Conservation (phyloP, 495 filamentous ascomycete genomes). For the Penicillium bovifimosum region DNA sequence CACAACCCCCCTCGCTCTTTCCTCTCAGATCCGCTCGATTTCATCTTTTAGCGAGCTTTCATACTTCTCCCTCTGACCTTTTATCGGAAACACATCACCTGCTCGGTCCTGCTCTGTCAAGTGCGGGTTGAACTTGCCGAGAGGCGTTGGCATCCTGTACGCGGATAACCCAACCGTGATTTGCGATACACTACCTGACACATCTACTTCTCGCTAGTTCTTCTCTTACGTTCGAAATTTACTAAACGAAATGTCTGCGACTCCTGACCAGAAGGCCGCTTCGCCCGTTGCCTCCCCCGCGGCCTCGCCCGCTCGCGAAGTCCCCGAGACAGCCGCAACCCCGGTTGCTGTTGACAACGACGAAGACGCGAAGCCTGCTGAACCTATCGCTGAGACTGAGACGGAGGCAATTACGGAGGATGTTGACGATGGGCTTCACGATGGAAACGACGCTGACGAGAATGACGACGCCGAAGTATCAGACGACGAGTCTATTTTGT, state of each 20-base stretch:
- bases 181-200: slow-evolving; percentile 3
- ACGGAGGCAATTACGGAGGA: slow-evolving; percentile 4
- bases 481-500: slow-evolving; percentile 80
- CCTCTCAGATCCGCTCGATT: not conserved
- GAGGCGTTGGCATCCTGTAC: slow-evolving; percentile 8
- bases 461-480: slow-evolving; percentile 46
- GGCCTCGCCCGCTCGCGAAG: slow-evolving; percentile 17
- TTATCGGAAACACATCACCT: not conserved
- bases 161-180: slow-evolving; percentile 15
- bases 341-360: slow-evolving; percentile 27
- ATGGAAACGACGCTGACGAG: slow-evolving; percentile 14
- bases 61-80: not conserved
- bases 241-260: slow-evolving; percentile 34
- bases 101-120: not conserved
- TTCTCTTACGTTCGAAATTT: not conserved
- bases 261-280: slow-evolving; percentile 28
- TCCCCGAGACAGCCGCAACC: slow-evolving; percentile 20
- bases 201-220: not conserved
- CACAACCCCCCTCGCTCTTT: slow-evolving; percentile 8
- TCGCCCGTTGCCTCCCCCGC: slow-evolving; percentile 23
- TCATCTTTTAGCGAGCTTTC: not conserved
- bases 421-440: slow-evolving; percentile 8
- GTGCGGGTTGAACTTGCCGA: slow-evolving; percentile 2
- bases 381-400: slow-evolving; percentile 13
- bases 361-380: slow-evolving; percentile 12